A percentile compares a stretch with the other conserved stretches of the same genome.
phyloP scores from a whole-genome alignment of 2,329 filamentous ascomycete genomes.

The Pseudogymnoascus sp. region DNA sequence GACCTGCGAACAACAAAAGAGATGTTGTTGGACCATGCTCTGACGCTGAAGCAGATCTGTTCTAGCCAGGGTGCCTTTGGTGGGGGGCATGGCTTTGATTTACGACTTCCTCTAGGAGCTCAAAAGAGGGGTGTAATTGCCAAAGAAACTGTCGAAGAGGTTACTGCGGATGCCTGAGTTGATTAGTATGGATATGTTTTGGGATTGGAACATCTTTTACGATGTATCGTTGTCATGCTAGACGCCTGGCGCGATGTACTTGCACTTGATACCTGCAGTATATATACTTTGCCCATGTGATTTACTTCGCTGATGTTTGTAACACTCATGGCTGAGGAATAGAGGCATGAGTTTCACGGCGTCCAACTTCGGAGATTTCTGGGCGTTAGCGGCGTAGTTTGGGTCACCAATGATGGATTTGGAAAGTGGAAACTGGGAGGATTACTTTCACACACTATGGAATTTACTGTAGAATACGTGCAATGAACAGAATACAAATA shows the following conservation, averaged over 20 bases:
- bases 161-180: constrained; percentile 22
- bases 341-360: not conserved
- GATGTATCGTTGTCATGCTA: not conserved
- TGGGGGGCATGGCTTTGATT: constrained; percentile 10
- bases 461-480: not conserved
- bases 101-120: constrained; percentile 22
- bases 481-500: not conserved
- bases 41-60: constrained; percentile 31
- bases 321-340: not conserved
- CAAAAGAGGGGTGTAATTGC: constrained; percentile 20
- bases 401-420: not conserved
- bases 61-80: constrained; percentile 26
- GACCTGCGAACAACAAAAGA: constrained; percentile 61
- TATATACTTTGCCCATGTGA: not conserved
- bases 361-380: not conserved
- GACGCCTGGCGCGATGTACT: not conserved
- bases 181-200: not conserved
- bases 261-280: not conserved
- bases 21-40: constrained; percentile 45
- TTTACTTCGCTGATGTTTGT: not conserved
- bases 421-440: not conserved
- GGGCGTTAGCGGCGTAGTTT: not conserved
- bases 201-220: constrained; percentile 11
- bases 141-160: constrained; percentile 22
- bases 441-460: not conserved